phyloP scores from a whole-genome alignment of 192 early-diverging fungal species.

The Backusella australiensis region DNA sequence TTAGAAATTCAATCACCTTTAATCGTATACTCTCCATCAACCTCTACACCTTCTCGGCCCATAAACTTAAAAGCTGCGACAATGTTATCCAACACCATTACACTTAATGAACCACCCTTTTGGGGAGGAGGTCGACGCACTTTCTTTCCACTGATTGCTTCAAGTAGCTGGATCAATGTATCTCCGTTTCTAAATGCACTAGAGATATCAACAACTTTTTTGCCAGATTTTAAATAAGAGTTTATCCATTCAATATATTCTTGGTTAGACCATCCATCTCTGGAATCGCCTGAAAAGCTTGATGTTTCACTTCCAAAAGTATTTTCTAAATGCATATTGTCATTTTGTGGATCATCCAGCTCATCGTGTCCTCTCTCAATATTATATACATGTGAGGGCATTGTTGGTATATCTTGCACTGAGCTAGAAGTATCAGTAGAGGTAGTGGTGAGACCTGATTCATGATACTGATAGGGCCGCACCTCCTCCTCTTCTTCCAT shows the following conservation, averaged over 20 bases:
- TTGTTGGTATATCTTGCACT: neutral
- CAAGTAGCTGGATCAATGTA: constrained; percentile 45
- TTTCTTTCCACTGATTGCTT: constrained; percentile 44
- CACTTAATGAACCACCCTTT: constrained; percentile 42
- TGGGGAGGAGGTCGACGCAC: constrained; percentile 46
- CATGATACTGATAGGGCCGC: neutral
- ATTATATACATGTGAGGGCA: neutral
- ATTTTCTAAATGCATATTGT: neutral
- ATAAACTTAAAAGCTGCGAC: constrained; percentile 57
- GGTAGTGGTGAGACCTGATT: constrained; percentile 14
- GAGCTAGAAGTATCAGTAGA: neutral
- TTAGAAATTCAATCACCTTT: constrained; percentile 35
- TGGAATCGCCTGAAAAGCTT: neutral
- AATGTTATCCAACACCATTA: constrained; percentile 52
- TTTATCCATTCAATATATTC: constrained; percentile 55
- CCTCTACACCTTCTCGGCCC: constrained; percentile 52
- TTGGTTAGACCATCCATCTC: constrained; percentile 25
- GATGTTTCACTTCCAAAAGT: neutral
- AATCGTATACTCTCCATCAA: constrained; percentile 49
- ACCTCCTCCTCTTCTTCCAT: constrained; percentile 30
- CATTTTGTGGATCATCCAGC: constrained; percentile 27
- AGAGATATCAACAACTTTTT: constrained; percentile 42
- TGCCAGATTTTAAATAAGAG: constrained; percentile 32
- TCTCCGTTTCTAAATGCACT: constrained; percentile 48
- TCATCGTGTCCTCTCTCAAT: constrained; percentile 22